Evolutionary conservation across 2,329 filamentous ascomycete species (phyloP), one percentile per base, ranked within the genome.

Genomic region (Septoria petroselini): DNA sequence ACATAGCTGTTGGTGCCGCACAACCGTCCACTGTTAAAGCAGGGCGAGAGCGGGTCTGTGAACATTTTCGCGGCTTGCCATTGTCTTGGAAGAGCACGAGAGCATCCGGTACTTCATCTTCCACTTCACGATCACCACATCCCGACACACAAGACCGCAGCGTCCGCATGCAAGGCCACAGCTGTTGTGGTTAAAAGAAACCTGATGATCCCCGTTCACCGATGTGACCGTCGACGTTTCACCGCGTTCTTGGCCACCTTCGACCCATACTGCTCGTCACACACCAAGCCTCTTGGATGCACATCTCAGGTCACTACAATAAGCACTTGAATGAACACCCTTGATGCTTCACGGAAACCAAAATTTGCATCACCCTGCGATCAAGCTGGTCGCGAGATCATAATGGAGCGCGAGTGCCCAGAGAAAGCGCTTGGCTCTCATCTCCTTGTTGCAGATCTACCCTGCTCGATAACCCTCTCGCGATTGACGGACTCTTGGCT

Each of bases 201-300:
- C 40, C n/a, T n/a, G n/a, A n/a, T 48, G 35, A 41, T 45, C 41
- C 41, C 37, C 33, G 37, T 44, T 33, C 34, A 30, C 23, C 37
- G 45, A 42, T 47, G 17, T 52, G 41, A 39, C 38, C 29, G 41
- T 50, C 47, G 8, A 48, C 52, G 50, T 58, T 55, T 55, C 52
- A 53, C 55, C 23, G 41, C 48, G 27, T 29, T 33, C 52, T 53
- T 55, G 50, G 53, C 47, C 44, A 41, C 55, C 55, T 55, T 51
- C 40, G 40, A 14, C 42, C 17, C 45, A 11, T 30, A 11, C 21
- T 41, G 9, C 29, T 45, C 23, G 48, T 50, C 30, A 50, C 51
- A 54, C 52, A n/a, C 43, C 49, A 47, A 43, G 48, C 39, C 43
- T 50, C 46, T 53, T 48, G 52, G 49, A 49, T 37, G 18, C 35